Evolutionary conservation across 257 asterid species (phyloP), one percentile per base, ranked within the genome.

Genomic region (Solanum virginianum): DNA sequence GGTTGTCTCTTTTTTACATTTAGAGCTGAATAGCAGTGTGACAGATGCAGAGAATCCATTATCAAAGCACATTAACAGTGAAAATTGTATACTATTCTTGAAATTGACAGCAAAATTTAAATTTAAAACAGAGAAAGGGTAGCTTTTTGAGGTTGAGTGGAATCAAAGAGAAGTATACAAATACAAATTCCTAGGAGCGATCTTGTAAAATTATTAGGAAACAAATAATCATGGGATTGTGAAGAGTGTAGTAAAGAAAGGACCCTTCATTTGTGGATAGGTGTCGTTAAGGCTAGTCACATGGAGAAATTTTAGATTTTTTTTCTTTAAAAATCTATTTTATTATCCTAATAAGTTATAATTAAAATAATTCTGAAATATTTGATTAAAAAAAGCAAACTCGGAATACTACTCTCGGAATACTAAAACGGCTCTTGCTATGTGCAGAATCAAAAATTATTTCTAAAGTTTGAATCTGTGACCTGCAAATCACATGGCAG

Each of bases 21-120:
- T 65, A 82, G 60, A 47, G 45, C 77, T 63, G 82, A 81, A 84
- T 63, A 87, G 54, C 85, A 86, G 84, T 80, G 85, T 20, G 88
- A 82, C 17, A 84, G 43, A 80, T 84, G 90, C 81, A 86, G 7
- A 81, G 89, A 87, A 83, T 87, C 87, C 91, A 89, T 89, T 53
- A 51, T 15, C 43, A 77, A 51, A 51, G 24, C 82, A 77, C 63
- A 77, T 26, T 26, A 51, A 54, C 69, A 69, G 51, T 70, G 26
- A 59, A 57, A 39, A 17, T 18, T 49, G n/a, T 45, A 43, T 4
- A 29, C 55, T 32, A 14, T 14, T 32, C 45, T 83, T 83, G 81
- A 74, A 69, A 54, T 77, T 77, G 47, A 14, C 12, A 20, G 5
- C 20, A 15, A 53, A 54, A 26, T 17, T 56, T 68, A 2, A 4